Evolutionary conservation across 306 rosid species (phyloP), one percentile per base, ranked within the genome.

Genomic region (Begonia loranthoides): DNA sequence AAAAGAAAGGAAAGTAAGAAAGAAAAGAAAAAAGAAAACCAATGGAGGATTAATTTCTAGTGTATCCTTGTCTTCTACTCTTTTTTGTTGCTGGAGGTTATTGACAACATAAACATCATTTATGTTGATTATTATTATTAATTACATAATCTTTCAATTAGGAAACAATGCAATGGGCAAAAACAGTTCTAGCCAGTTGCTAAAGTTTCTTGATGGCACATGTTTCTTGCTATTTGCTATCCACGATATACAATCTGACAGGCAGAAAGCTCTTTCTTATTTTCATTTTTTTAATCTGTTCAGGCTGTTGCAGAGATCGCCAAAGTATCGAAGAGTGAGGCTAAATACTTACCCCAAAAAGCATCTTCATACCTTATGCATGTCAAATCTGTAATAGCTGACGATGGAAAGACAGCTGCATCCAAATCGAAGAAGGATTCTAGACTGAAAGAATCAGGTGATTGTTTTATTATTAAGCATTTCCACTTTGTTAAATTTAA

Each of bases 251-350:
- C 16, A 45, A 22, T 45, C 54, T 34, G 39, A 39, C 41, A n/a
- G 41, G 34, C 52, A 38, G 9, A 9, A 50, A 46, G 50, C 54
- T 12, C 16, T 52, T 41, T 64, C 50, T 65, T 36, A 44, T 64
- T 59, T 44, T 60, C 41, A 66, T 61, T 4, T 38, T 40, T 21
- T 36, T 5, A 28, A 28, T 33, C 51, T 51, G 13, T 64, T 38
- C 70, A 90, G 97, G 94, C 95, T 13, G 83, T 80, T 59, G 86
- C 73, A 55, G 97, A 90, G 77, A 80, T 90, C 59, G 61, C 68
- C 54, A 82, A 74, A 79, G 85, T 88, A 51, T 75, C 89, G 41
- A 90, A 80, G 66, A 76, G 60, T 6, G 97, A 90, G 73, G 87
- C 95, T 52, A 60, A 58, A 66, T 70, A 62, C n/a, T 68, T 90